Percentiles rank a stretch among this genome's conserved stretches.
Evolutionary conservation across 1,284 basidiomycete genomes (phyloP).

Genomic region (Pseudozyma sp.): DNA sequence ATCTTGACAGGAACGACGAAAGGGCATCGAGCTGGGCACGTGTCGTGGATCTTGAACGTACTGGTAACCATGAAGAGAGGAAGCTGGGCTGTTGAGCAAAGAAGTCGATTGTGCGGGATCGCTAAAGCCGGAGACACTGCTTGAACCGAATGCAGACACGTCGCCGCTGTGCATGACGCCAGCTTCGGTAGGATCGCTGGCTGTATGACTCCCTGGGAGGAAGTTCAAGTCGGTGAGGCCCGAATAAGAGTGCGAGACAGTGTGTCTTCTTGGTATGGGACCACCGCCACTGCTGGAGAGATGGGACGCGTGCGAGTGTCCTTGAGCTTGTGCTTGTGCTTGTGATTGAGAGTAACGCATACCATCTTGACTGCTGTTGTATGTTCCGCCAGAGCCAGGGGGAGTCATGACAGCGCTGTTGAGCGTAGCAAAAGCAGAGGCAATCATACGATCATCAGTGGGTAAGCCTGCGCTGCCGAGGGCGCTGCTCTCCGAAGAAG

Average conservation of each 20-base stretch:
- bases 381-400: slow-evolving; percentile 22
- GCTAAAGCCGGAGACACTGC: slow-evolving; percentile 16
- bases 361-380: slow-evolving; percentile 13
- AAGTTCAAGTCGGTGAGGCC: slow-evolving; percentile 33
- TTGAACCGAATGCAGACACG: slow-evolving; percentile 17
- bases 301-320: slow-evolving; percentile 8
- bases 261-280: slow-evolving; percentile 40
- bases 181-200: slow-evolving; percentile 19
- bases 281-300: slow-evolving; percentile 1
- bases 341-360: slow-evolving; percentile 17
- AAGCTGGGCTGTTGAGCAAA: slow-evolving; percentile 48
- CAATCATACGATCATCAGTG: slow-evolving; percentile 36
- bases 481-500: slow-evolving; percentile 24
- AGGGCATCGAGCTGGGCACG: slow-evolving; percentile 27
- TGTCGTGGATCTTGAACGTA: slow-evolving; percentile 35
- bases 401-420: slow-evolving; percentile 41
- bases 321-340: slow-evolving; percentile 27
- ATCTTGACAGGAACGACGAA: slow-evolving; percentile 33
- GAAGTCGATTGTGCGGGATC: slow-evolving; percentile 29
- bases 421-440: slow-evolving; percentile 48
- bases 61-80: slow-evolving; percentile 41
- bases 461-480: slow-evolving; percentile 14
- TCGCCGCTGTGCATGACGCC: slow-evolving; percentile 21
- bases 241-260: slow-evolving; percentile 38
- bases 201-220: slow-evolving; percentile 15